Evolutionary conservation across 352 stramenopile species (phyloP).

Genomic region (Phytophthora capsici): DNA sequence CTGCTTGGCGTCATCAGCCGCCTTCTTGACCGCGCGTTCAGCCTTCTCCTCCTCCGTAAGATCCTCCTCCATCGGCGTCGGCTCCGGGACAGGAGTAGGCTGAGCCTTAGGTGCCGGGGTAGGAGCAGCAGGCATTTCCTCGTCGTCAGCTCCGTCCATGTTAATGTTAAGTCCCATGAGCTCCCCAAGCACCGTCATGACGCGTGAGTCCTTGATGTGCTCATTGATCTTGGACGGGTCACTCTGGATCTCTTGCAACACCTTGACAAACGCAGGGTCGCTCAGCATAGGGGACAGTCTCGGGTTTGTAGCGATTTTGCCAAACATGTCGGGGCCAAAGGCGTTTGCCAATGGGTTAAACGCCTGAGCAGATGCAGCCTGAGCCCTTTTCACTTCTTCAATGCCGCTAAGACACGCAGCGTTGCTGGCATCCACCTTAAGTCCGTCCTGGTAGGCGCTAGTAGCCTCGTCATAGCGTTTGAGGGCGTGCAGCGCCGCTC

Average conservation of each 20-base stretch:
- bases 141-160: constrained; percentile 56
- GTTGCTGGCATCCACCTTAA: constrained; percentile 94
- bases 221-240: constrained; percentile 81
- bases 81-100: constrained; percentile 44
- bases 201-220: constrained; percentile 81
- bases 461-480: constrained; percentile 86
- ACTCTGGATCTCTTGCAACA: constrained; percentile 77
- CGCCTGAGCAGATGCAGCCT: constrained; percentile 38
- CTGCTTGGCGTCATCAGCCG: constrained; percentile 93
- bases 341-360: constrained; percentile 90
- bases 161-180: constrained; percentile 86
- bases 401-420: constrained; percentile 92
- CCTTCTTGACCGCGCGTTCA: constrained; percentile 62
- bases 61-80: constrained; percentile 85
- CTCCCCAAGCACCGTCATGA: constrained; percentile 89
- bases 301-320: constrained; percentile 91
- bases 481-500: constrained; percentile 96
- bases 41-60: constrained; percentile 87
- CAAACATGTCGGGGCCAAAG: constrained; percentile 97
- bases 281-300: constrained; percentile 88
- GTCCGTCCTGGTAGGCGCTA: constrained; percentile 82
- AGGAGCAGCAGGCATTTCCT: constrained; percentile 53
- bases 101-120: constrained; percentile 34
- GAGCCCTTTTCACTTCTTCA: constrained; percentile 93
- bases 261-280: constrained; percentile 92